These are phyloP conservation scores for Colletotrichum salicis DNA, from an alignment of 2,329 filamentous ascomycete species.

Conservation along the genomic window DNA sequence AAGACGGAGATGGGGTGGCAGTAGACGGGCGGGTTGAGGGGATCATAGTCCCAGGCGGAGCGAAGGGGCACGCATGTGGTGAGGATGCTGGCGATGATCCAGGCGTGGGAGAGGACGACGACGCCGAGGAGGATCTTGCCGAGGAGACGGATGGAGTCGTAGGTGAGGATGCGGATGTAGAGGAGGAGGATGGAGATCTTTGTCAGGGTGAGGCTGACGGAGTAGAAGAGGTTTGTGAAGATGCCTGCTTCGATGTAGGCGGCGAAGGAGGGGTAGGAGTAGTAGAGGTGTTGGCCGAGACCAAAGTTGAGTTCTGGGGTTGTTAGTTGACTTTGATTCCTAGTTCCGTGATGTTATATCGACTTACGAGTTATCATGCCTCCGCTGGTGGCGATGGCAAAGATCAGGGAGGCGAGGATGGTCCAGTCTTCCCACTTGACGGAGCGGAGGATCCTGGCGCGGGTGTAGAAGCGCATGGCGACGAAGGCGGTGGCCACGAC, in stretches of 20 bases:
- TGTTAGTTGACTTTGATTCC: neutral
- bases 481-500: slow-evolving; percentile 44
- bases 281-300: slow-evolving; percentile 29
- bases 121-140: slow-evolving; percentile 36
- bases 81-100: slow-evolving; percentile 38
- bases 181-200: slow-evolving; percentile 40
- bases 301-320: slow-evolving; percentile 32
- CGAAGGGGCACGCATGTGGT: slow-evolving; percentile 38
- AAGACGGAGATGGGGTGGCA: slow-evolving; percentile 38
- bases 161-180: slow-evolving; percentile 41
- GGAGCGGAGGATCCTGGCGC: slow-evolving; percentile 45
- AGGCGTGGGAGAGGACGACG: slow-evolving; percentile 37
- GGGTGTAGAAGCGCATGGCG: slow-evolving; percentile 47
- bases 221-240: slow-evolving; percentile 36
- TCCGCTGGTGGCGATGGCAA: slow-evolving; percentile 30
- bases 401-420: slow-evolving; percentile 45
- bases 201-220: slow-evolving; percentile 36
- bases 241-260: slow-evolving; percentile 28
- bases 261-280: slow-evolving; percentile 1
- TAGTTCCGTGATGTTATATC: too few species aligned
- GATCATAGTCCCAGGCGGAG: slow-evolving; percentile 35
- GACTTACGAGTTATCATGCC: slow-evolving; percentile 33
- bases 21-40: slow-evolving; percentile 5
- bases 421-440: slow-evolving; percentile 48
- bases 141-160: slow-evolving; percentile 40